A percentile compares a stretch with the other conserved stretches of the same genome.
phyloP scores from a whole-genome alignment of 495 filamentous ascomycete species.

The Neurospora sp. region DNA sequence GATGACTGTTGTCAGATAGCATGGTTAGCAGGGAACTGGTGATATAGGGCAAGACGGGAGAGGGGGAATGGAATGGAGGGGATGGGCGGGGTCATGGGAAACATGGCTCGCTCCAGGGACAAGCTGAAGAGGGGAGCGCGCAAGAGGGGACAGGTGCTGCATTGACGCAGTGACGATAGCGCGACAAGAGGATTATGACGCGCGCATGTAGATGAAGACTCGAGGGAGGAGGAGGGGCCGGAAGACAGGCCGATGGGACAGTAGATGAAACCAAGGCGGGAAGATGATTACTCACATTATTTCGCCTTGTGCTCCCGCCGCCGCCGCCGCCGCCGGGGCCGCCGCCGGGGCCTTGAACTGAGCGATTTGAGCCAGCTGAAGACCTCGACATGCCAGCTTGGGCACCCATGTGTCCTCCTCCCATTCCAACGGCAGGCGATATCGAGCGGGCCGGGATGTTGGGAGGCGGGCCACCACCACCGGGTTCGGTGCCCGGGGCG shows the following conservation, averaged over 20 bases:
- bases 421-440: slow-evolving; percentile 26
- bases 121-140: background rate
- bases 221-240: background rate
- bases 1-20: slow-evolving; percentile 26
- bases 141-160: too few species aligned
- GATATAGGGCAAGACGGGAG: background rate
- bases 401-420: slow-evolving; percentile 9
- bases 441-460: slow-evolving; percentile 31
- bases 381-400: slow-evolving; percentile 23
- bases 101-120: background rate
- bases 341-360: slow-evolving; percentile 15
- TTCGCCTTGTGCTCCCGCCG: slow-evolving; percentile 31
- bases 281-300: slow-evolving; percentile 37
- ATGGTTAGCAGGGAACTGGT: slow-evolving; percentile 10
- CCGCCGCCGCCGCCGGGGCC: slow-evolving; percentile 10
- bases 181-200: background rate
- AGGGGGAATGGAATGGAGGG: background rate
- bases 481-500: slow-evolving; percentile 34
- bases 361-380: slow-evolving; percentile 27
- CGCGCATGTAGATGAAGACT: slow-evolving; percentile 3
- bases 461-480: slow-evolving; percentile 17
- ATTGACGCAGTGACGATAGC: background rate
- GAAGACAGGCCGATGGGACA: slow-evolving; percentile 1
- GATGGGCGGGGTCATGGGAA: background rate
- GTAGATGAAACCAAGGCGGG: slow-evolving; percentile 3